Evolutionary conservation across 306 rosid species (phyloP), one percentile per base, ranked within the genome.

Genomic region (Sindora glabra): DNA sequence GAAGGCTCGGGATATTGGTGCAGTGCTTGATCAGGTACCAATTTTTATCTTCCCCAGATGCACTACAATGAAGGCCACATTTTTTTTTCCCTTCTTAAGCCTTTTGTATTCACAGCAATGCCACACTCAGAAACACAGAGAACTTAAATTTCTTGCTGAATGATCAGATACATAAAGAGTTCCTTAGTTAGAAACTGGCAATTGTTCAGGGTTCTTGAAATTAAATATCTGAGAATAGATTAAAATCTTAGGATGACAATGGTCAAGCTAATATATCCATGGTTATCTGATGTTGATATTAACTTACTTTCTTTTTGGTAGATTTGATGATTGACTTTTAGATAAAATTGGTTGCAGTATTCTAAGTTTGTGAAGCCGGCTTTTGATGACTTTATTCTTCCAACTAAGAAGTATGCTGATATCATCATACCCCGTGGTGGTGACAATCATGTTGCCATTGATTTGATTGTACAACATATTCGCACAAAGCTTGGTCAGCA

Each of bases 401-500:
- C 99, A 42, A 89, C 99, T 40, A 94, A 94, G 83, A 94, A 94
- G 80, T 94, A 94, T 72, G 99, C 99, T 14, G 97, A 94, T 79
- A 86, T 94, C 74, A 94, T 94, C 52, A 94, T 94, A 46, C 99
- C 99, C 75, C 92, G 97, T 22, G 99, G 99, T 55, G 97, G 99
- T 54, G 99, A 94, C 68, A 94, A 94, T 72, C 99, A 89, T 65
- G 96, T 94, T 44, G 97, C 99, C 21, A 81, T 94, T 59, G 99
- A 94, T 81, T 86, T 94, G 74, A 94, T 94, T 65, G 99, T 94
- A 59, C 97, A 94, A 58, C 99, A 94, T 72, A 94, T 94, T 56
- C 86, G 91, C 45, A 89, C 97, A 18, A 92, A 92, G 83, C 96
- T 92, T 71, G 96, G 99, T 56, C 99, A 92, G 71, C 96, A 92